Conservation (phyloP, 495 filamentous ascomycete species). For the Podospora australis region DNA sequence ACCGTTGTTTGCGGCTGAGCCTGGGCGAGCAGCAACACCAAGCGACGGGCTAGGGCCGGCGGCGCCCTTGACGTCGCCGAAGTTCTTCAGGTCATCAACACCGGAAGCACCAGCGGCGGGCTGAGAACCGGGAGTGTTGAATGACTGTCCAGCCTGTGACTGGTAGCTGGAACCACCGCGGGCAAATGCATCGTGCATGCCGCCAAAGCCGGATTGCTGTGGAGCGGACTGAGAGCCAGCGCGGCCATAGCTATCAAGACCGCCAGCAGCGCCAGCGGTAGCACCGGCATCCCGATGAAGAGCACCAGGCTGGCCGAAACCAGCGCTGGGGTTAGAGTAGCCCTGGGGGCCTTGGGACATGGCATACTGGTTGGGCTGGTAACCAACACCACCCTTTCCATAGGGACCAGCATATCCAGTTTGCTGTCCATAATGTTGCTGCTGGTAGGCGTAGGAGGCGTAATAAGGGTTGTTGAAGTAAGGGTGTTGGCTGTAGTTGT, state of each 20-base stretch:
- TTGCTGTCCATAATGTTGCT: conserved; percentile 62
- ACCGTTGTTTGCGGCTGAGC: conserved; percentile 72
- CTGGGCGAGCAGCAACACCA: conserved; percentile 71
- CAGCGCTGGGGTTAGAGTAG: conserved; percentile 70
- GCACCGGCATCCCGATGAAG: conserved; percentile 58
- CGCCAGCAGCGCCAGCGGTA: conserved; percentile 25
- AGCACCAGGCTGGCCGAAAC: conserved; percentile 66
- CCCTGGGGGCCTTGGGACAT: conserved; percentile 71
- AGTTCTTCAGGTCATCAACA: conserved; percentile 71
- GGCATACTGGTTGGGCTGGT: conserved; percentile 75
- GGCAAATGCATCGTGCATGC: conserved; percentile 72
- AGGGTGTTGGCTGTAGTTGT: conserved; percentile 67
- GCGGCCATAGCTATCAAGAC: conserved; percentile 67
- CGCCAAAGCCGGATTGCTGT: conserved; percentile 62
- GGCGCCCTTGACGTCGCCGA: conserved; percentile 59
- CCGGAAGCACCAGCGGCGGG: conserved; percentile 33
- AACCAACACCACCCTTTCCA: conserved; percentile 61
- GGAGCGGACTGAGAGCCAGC: conserved; percentile 69
- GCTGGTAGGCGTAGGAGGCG: conserved; percentile 68
- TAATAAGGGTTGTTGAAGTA: conserved; percentile 80
- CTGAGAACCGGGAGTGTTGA: conserved; percentile 57
- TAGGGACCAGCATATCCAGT: conserved; percentile 65
- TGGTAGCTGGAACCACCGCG: conserved; percentile 55
- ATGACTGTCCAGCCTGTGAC: conserved; percentile 61
- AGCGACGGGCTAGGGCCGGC: conserved; percentile 80